Evolutionary conservation across 148 eudicot species (phyloP).

Genomic region (Vaccinium vitisidaea): DNA sequence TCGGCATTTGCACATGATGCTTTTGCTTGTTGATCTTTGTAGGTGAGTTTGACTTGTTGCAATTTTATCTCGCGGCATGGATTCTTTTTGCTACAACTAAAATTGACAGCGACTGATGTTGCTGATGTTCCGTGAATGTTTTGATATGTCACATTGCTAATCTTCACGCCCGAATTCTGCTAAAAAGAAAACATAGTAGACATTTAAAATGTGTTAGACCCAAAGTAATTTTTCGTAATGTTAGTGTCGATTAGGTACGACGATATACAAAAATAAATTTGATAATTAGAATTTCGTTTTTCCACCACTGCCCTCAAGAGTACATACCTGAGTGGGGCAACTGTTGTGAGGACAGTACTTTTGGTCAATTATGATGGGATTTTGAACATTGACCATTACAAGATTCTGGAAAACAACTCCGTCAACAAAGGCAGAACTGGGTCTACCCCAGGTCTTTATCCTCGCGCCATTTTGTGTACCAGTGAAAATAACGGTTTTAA

Average conservation of each 20-base stretch:
- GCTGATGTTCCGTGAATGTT: slow-evolving; percentile 40
- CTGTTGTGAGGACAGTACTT: neutral
- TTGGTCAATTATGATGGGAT: slow-evolving; percentile 9
- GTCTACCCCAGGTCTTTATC: slow-evolving; percentile 11
- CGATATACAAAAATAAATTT: too few species aligned
- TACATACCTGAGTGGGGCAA: slow-evolving; percentile 3
- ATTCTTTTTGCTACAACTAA: slow-evolving; percentile 30
- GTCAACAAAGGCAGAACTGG: neutral
- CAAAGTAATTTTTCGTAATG: neutral
- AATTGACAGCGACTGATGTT: slow-evolving; percentile 23
- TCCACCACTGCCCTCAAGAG: neutral
- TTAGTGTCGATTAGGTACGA: too few species aligned
- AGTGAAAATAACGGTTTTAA: neutral
- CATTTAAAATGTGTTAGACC: neutral
- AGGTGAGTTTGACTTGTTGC: slow-evolving; percentile 24
- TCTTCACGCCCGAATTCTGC: slow-evolving; percentile 36
- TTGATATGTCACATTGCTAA: slow-evolving; percentile 30
- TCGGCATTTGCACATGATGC: slow-evolving; percentile 23
- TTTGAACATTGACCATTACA: neutral
- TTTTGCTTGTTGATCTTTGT: slow-evolving; percentile 14
- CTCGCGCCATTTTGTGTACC: neutral
- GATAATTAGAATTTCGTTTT: neutral
- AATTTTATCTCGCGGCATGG: slow-evolving; percentile 34
- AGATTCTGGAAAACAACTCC: neutral
- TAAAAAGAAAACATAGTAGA: neutral